phyloP scores from a whole-genome alignment of 2,329 filamentous ascomycete genomes.

The Boeremia exigua region DNA sequence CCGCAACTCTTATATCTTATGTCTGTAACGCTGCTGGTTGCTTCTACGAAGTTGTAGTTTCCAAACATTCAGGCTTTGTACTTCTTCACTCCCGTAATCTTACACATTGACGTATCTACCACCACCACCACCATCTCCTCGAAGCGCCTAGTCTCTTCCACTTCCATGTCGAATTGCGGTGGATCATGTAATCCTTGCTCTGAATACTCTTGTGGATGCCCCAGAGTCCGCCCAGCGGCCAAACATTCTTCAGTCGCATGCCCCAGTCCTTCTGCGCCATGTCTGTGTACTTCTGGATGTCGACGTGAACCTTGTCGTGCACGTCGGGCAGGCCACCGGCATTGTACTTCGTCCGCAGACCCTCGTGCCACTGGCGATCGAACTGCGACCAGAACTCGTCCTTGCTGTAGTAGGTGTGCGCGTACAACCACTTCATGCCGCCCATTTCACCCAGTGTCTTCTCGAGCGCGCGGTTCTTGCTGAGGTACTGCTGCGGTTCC shows the following conservation, averaged over 20 bases:
- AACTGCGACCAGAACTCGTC: constrained; percentile 73
- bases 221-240: constrained; percentile 48
- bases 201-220: constrained; percentile 49
- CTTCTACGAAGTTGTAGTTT: too few species aligned
- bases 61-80: too few species aligned
- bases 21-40: too few species aligned
- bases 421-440: constrained; percentile 74
- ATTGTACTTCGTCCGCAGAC: constrained; percentile 63
- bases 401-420: constrained; percentile 71
- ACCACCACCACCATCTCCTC: constrained; percentile 18
- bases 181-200: constrained; percentile 46
- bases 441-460: constrained; percentile 62
- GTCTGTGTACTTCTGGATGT: constrained; percentile 40
- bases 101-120: constrained; percentile 2
- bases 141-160: constrained; percentile 19
- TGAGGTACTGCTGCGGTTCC: constrained; percentile 53
- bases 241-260: constrained; percentile 34
- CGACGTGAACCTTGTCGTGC: constrained; percentile 69
- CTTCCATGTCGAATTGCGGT: constrained; percentile 44
- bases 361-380: constrained; percentile 65
- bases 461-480: constrained; percentile 66
- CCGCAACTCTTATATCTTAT: too few species aligned
- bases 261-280: constrained; percentile 34
- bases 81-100: background rate
- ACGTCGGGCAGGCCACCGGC: constrained; percentile 67